Base-by-base conservation (phyloP, 225 moss, liverwort and hornwort genomes). In the Thuidium tamariscinum region DNA sequence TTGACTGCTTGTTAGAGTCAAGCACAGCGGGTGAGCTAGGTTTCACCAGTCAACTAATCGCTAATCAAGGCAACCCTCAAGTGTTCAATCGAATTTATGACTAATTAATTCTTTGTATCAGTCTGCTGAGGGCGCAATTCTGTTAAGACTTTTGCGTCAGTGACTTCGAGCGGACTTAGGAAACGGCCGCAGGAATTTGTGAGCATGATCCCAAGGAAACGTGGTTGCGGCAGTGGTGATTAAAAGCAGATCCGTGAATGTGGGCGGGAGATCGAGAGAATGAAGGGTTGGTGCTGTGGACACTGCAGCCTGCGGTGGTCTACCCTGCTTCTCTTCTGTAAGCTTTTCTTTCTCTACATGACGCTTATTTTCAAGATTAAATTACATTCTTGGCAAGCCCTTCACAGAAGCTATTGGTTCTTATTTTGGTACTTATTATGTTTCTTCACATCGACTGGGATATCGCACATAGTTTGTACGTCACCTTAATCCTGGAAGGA, bases 251-350 rank as follows among this genome's bases (percentile, higher is more conserved):
- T 64, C 57, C 41, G 82, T 84, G 59, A 65, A 88, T 82, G 87
- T 83, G 77, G 86, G 54, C 36, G 86, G 84, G 63, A 82, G 86
- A 56, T 65, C 36, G 83, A 88, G 87, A 91, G 88, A 87, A 93
- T 93, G 93, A 87, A 66, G 88, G 88, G 93, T 76, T 83, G 93
- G 90, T 82, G 85, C 83, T 85, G 75, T 81, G 83, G 85, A 74
- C 57, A 76, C 83, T 87, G 89, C 85, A 89, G 80, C 64, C 82
- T 83, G 87, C 52, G 76, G 89, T 87, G 80, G 80, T 87, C 66
- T 82, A 67, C 88, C 81, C 55, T 90, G 83, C 83, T 90, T 80
- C 87, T 89, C 62, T 83, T 89, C 55, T 91, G 93, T 93, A 91
- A 90, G 91, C 81, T 81, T 77, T 39, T 42, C 75, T 66, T 63